phyloP scores from a whole-genome alignment of 768 basidiomycete genomes.

The Suillus placidus region DNA sequence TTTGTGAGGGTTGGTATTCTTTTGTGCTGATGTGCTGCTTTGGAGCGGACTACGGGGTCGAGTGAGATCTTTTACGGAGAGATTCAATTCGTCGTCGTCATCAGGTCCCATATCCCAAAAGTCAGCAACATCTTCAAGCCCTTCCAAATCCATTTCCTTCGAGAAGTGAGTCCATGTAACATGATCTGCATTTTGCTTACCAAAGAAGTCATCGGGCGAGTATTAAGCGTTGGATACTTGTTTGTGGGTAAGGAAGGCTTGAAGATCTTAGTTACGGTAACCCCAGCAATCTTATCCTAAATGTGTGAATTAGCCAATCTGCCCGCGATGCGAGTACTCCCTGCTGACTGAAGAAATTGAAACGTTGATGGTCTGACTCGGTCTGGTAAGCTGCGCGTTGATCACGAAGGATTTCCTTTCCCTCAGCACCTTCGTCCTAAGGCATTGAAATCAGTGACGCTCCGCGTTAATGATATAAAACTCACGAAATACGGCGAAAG shows the following conservation, averaged over 20 bases:
- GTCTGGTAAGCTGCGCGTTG: conserved; percentile 62
- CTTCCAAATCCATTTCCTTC: conserved; percentile 68
- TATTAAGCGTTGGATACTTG: conserved; percentile 69
- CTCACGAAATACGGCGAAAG: conserved; percentile 77
- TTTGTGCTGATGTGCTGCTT: not conserved
- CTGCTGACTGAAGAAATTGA: conserved; percentile 61
- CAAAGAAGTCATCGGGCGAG: conserved; percentile 64
- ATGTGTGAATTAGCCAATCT: conserved; percentile 18
- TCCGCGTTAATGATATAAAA: conserved; percentile 2
- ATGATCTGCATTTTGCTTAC: conserved; percentile 38
- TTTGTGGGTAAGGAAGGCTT: conserved; percentile 56
- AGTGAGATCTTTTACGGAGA: conserved; percentile 39
- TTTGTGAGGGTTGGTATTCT: not conserved
- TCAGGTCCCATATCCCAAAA: conserved; percentile 59
- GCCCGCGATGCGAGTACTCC: conserved; percentile 9
- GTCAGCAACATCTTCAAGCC: conserved; percentile 67
- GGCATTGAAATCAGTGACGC: conserved; percentile 3
- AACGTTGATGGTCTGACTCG: conserved; percentile 70
- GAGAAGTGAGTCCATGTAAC: conserved; percentile 9
- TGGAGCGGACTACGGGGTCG: conserved; percentile 19
- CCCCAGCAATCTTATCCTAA: conserved; percentile 78
- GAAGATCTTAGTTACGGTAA: conserved; percentile 53
- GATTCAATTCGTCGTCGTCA: conserved; percentile 23
- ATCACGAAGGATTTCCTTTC: conserved; percentile 63
- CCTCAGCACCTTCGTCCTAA: conserved; percentile 69